Conservation (phyloP, 306 rosid species). For the Herpetospermum pedunculosum region DNA sequence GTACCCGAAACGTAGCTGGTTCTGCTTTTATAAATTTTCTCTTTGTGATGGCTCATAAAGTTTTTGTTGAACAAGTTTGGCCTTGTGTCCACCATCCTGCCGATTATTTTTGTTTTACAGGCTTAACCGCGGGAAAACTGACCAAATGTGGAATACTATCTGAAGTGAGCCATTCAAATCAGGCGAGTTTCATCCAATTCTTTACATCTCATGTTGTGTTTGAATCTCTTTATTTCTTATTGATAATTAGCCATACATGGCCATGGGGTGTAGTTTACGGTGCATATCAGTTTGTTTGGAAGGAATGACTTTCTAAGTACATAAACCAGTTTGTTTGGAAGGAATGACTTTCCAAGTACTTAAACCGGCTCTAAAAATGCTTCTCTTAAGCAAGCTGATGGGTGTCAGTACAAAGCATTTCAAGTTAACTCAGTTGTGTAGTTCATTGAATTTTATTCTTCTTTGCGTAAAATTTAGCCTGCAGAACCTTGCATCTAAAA, state of each 20-base stretch:
- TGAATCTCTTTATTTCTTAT: neutral
- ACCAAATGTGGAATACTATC: neutral
- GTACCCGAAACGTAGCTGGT: neutral
- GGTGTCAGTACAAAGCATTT: no score
- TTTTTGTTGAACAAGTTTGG: neutral
- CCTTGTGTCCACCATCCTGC: neutral
- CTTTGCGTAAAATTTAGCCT: neutral
- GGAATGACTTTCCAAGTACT: no score
- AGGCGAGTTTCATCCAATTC: neutral
- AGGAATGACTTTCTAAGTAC: no score
- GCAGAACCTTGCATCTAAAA: neutral
- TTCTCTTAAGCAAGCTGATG: no score
- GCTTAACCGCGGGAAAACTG: neutral
- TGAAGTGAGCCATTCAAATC: neutral
- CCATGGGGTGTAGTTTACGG: neutral
- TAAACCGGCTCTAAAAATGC: no score
- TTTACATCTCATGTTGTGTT: neutral
- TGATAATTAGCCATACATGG: no score
- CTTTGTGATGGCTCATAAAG: neutral
- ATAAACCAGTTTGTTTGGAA: no score
- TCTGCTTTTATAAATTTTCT: neutral
- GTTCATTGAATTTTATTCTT: neutral
- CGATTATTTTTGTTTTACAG: neutral
- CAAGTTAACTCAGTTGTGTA: neutral
- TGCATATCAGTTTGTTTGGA: neutral